Evolutionary conservation across 2,329 filamentous ascomycete genomes (phyloP), one percentile per base, ranked within the genome.

Genomic region (Biscogniauxia marginata): DNA sequence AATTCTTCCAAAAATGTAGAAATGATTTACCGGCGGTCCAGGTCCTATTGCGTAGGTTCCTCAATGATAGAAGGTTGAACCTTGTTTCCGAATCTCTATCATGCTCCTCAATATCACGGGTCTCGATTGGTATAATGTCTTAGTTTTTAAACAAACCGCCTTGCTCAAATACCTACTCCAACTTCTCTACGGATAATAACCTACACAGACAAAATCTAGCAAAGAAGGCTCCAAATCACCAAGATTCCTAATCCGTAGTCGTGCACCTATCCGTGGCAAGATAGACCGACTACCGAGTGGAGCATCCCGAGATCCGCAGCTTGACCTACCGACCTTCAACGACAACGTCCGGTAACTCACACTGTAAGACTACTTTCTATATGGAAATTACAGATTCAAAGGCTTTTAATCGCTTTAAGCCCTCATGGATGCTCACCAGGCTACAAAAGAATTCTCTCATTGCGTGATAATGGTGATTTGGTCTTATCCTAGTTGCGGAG

Each of bases 211-310:
- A 16, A 39, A 39, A 39, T 39, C 30, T 16, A 39, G 9, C 13
- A 39, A 8, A 39, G 9, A 39, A n/a, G 30, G n/a, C 30, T 39
- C 30, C 13, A n/a, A 16, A 16, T 39, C 30, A 39, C 9, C 13
- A 2, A 39, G 30, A n/a, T 39, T 39, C 30, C n/a, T 6, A n/a
- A n/a, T n/a, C n/a, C n/a, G n/a, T n/a, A 16, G 30, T 2, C n/a
- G 30, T n/a, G 13, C 11, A 39, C 30, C 30, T 39, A 39, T 39
- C 30, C 30, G 9, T 39, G 30, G 30, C 9, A 11, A 39, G 30
- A 39, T 39, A 39, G 30, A 19, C 61, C 61, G 61, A 63, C 53
- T 63, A 58, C 61, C 61, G 61, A 53, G 55, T 53, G 56, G 55
- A 44, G 46, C 51, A 58, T 30, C 24, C 61, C 61, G 61, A 63